A percentile compares a stretch with the other conserved stretches of the same genome.
Evolutionary conservation across 805 yeast species (phyloP).

Genomic region (Cyberlindnera bimundalis): DNA sequence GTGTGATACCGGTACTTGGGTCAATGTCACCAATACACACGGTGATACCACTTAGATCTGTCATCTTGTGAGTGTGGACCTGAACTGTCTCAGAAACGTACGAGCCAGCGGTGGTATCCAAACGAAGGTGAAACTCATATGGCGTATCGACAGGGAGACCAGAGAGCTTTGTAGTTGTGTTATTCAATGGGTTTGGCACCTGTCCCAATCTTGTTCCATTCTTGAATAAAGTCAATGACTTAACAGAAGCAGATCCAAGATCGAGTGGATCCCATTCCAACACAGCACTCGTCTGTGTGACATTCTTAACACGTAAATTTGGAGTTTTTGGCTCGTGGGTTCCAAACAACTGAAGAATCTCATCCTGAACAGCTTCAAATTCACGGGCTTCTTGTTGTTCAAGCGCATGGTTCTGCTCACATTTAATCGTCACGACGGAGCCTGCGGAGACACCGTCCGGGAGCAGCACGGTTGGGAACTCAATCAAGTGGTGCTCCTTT

Average conservation of each 20-base stretch:
- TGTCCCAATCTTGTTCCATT: conserved; percentile 67
- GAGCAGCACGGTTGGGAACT: conserved; percentile 89
- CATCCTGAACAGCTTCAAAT: conserved; percentile 68
- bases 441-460: conserved; percentile 93
- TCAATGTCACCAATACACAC: conserved; percentile 84
- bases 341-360: conserved; percentile 71
- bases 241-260: conserved; percentile 77
- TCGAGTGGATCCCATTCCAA: conserved; percentile 90
- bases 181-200: conserved; percentile 78
- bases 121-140: conserved; percentile 72
- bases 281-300: conserved; percentile 93
- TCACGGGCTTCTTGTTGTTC: conserved; percentile 56
- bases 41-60: conserved; percentile 89
- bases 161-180: conserved; percentile 80
- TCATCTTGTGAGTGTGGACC: conserved; percentile 90
- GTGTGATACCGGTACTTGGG: conserved; percentile 41
- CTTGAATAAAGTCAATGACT: conserved; percentile 72
- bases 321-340: conserved; percentile 70
- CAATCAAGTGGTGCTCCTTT: conserved; percentile 89
- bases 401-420: conserved; percentile 69
- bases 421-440: conserved; percentile 79
- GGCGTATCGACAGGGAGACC: conserved; percentile 86
- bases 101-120: conserved; percentile 89
- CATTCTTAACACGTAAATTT: conserved; percentile 61
- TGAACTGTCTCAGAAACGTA: conserved; percentile 63